Base-by-base conservation (phyloP, 306 rosid genomes). In the Vigna mungo region DNA sequence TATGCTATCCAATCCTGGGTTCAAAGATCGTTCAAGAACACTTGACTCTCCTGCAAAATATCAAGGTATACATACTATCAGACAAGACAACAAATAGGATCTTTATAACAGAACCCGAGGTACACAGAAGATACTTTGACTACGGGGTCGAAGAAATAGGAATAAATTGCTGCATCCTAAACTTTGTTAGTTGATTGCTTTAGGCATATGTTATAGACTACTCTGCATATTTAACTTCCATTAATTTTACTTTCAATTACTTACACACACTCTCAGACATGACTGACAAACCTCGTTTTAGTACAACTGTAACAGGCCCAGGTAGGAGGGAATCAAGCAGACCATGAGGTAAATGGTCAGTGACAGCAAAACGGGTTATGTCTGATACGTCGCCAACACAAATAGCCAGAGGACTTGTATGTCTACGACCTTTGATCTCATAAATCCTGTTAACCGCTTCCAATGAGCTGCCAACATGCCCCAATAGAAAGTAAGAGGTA, bases 261-360 rank as follows among this genome's bases (percentile, higher is more conserved):
- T 10, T 39, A 44, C 7, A 56, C 30, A 34, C 59, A 44, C 41
- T 3, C 21, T 5, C 5, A 69, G 7, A 34, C 52, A 54, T 54
- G 68, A 63, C 65, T 54, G 14, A 76, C 89, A 71, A 66, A 94
- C 98, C 98, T 89, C 97, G 86, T 41, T 59, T 86, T 18, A 94
- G 84, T 25, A 94, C 86, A 73, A 90, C 89, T 13, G 97, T 92
- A n/a, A 94, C 97, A 37, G 98, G 98, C 17, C 98, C 98, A 0
- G 98, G 98, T 55, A 94, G 90, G 67, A 94, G 93, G 81, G 86
- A 78, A 78, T 89, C 92, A 77, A 94, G 95, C 76, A 94, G 83
- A 69, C 89, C 90, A 73, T 63, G 66, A 46, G 98, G 96, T 82
- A 94, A 89, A 82, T 89, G 86, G 60, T 90, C 89, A 9, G 84